Percentiles rank a stretch among this genome's conserved stretches.
Conservation (phyloP, 208 protist genomes). For the Acanthamoeba healyi region DNA sequence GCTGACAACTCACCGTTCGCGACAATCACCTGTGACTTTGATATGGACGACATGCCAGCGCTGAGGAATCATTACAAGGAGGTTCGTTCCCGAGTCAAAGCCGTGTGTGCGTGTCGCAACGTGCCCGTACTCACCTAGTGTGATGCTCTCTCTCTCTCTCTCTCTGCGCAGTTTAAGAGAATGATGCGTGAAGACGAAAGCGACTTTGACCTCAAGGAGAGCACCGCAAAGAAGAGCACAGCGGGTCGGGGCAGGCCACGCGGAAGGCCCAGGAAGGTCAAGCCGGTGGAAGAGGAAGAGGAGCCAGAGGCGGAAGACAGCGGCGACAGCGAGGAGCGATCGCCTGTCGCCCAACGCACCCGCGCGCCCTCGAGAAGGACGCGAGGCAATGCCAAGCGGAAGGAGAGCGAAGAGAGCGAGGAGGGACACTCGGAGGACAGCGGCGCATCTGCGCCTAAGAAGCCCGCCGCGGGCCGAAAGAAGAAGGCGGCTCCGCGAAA, state of each 20-base stretch:
- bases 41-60: background rate
- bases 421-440: background rate
- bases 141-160: too few species aligned
- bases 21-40: background rate
- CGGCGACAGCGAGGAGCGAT: too few species aligned
- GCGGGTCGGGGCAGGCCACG: background rate
- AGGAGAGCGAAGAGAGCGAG: background rate
- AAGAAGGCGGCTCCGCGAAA: background rate
- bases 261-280: background rate
- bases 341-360: too few species aligned
- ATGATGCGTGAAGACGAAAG: conserved; percentile 50
- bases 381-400: background rate
- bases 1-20: conserved; percentile 48
- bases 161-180: conserved; percentile 66
- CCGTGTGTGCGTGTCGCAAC: too few species aligned
- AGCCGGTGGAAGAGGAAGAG: background rate
- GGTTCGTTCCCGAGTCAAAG: too few species aligned
- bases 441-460: too few species aligned
- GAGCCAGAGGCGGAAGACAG: conserved; percentile 29
- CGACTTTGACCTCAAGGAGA: conserved; percentile 59
- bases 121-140: too few species aligned
- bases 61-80: conserved; percentile 38
- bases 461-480: background rate
- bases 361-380: too few species aligned
- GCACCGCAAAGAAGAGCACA: background rate